Conservation (phyloP, 164 flowering plant species). For the Magnolia changhungtana region DNA sequence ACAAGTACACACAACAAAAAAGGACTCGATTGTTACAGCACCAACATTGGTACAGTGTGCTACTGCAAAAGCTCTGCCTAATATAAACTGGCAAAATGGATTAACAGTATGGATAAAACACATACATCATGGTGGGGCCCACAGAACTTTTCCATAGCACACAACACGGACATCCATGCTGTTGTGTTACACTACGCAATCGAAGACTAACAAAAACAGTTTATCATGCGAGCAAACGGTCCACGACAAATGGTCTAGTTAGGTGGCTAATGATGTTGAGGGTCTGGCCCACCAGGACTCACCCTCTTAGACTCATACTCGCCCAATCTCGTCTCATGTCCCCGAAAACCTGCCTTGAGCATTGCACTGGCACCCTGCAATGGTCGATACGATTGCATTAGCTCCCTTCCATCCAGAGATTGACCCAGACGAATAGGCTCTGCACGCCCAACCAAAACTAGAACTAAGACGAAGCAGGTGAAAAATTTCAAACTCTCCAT, state of each 20-base stretch:
- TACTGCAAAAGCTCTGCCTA: no score
- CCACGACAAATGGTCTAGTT: neutral
- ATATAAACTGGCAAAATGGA: no score
- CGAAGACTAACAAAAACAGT: no score
- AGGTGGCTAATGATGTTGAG: conserved; percentile 7
- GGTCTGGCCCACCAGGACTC: conserved; percentile 16
- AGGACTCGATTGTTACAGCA: no score
- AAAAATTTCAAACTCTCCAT: neutral
- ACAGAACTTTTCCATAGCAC: no score
- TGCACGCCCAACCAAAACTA: neutral
- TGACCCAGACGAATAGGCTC: neutral
- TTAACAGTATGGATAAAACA: no score
- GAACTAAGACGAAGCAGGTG: neutral
- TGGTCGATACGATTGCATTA: neutral
- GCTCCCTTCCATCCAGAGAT: neutral
- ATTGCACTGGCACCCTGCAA: neutral
- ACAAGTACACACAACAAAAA: no score
- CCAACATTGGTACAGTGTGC: no score
- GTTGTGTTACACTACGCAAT: no score
- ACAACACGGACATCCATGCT: no score
- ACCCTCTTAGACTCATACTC: conserved; percentile 10
- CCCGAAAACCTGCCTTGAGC: neutral
- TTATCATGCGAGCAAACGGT: neutral
- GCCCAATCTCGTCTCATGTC: neutral
- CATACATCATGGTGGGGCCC: no score